Conservation (phyloP, 176 grass and related monocot genomes). For the Luzula sylvatica region DNA sequence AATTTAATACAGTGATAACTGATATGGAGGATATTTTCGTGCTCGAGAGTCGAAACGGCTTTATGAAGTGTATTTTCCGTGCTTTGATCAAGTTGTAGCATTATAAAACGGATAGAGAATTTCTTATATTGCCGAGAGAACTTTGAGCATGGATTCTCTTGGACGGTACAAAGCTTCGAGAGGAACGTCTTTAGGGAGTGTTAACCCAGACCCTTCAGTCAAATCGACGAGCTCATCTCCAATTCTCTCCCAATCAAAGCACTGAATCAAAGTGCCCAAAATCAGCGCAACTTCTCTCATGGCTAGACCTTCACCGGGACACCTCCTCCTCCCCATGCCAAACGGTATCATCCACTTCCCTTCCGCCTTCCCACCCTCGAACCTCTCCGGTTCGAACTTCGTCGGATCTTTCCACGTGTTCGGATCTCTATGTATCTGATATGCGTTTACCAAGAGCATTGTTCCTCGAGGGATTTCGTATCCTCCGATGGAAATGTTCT, state of each 20-base stretch:
- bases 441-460: constrained; percentile 22
- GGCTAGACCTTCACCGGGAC: constrained; percentile 24
- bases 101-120: too few species aligned
- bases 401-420: constrained; percentile 5
- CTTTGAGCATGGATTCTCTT: not conserved
- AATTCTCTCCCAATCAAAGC: constrained; percentile 22
- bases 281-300: constrained; percentile 17
- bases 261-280: constrained; percentile 21
- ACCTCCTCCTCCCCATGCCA: constrained; percentile 20
- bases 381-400: constrained; percentile 25
- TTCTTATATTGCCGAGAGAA: constrained; percentile 14
- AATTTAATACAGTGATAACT: too few species aligned
- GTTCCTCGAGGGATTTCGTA: constrained; percentile 18
- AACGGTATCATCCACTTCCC: too few species aligned
- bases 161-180: constrained; percentile 16
- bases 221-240: constrained; percentile 15
- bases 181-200: constrained; percentile 21
- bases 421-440: constrained; percentile 26
- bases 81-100: too few species aligned
- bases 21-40: too few species aligned
- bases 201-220: constrained; percentile 9
- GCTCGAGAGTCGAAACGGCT: too few species aligned
- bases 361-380: too few species aligned
- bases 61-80: too few species aligned
- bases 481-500: constrained; percentile 8